Conservation (phyloP, 768 basidiomycete genomes). For the Phaeotremella fagi region DNA sequence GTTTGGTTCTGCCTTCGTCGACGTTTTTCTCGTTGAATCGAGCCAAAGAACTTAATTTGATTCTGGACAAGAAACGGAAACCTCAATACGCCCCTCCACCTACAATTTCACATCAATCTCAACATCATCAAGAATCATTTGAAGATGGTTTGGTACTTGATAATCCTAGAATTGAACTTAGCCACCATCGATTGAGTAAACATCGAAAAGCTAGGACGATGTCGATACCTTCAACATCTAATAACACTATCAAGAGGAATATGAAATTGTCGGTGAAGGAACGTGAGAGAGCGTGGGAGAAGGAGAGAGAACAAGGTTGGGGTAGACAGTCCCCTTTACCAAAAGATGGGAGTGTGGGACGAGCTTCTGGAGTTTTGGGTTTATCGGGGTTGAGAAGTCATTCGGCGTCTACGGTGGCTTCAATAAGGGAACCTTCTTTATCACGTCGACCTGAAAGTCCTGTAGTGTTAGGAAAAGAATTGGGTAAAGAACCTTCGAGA, state of each 20-base stretch:
- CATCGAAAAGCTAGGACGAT: conserved; percentile 1
- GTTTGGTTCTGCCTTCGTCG: conserved; percentile 33
- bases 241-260: neutral
- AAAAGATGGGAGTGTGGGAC: neutral
- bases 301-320: conserved; percentile 33
- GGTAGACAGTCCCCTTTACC: conserved; percentile 9
- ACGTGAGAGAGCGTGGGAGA: conserved; percentile 23
- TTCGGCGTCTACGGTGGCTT: conserved; percentile 17
- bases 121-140: conserved; percentile 34
- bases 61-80: conserved; percentile 43
- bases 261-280: conserved; percentile 3
- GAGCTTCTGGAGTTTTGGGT: conserved; percentile 6
- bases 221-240: neutral
- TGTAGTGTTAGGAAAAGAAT: conserved; percentile 7
- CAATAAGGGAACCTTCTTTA: conserved; percentile 1
- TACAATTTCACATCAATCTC: conserved; percentile 3
- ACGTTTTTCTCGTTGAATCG: conserved; percentile 36
- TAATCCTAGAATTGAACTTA: conserved; percentile 36
- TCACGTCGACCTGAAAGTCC: conserved; percentile 1
- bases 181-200: conserved; percentile 22
- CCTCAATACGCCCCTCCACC: conserved; percentile 20
- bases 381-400: conserved; percentile 24
- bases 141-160: conserved; percentile 46
- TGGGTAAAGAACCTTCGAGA: neutral
- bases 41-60: conserved; percentile 38